Evolutionary conservation across 768 basidiomycete genomes (phyloP), one percentile per base, ranked within the genome.

Genomic region (Pisolithus albus): DNA sequence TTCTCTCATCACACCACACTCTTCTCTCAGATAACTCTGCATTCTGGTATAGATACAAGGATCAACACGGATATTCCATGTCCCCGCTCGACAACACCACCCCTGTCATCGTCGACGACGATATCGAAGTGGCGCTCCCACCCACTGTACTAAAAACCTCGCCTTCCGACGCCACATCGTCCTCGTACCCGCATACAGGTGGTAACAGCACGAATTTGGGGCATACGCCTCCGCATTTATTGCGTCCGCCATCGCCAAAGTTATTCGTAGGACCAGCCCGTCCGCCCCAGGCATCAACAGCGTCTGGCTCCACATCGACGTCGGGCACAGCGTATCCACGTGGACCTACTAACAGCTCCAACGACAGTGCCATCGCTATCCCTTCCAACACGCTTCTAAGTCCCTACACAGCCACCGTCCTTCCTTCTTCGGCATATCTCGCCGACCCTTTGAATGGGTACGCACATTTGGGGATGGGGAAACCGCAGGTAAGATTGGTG

Each of bases 391-490:
- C 72, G 2, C 74, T 85, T 51, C 76, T 95, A 39, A 75, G 84
- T 0, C 82, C 86, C 0, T 85, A 78, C 54, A 75, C 74, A 0
- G 80, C 83, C 19, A 72, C 80, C 21, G 77, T 94, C 48, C 75
- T 81, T 15, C 83, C 86, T 3, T 80, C 82, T 18, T 70, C 82
- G 0, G 62, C 73, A 1, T 96, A 96, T 66, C 75, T 91, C 26
- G 64, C 74, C 4, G 88, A 93, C 59, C 86, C 90, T 0, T 77
- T 90, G 56, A 95, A 93, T 61, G 86, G 84, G n/a, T 96, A 95
- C 60, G 81, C 84, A 0, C 81, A 84, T 54, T 74, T 84, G 16
- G 92, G 92, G 9, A 79, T 86, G 70, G 87, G 90, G 30, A 92
- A 92, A 61, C 86, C 86, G 0, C 83, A 81, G 56, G 92, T 95